phyloP scores from a whole-genome alignment of 192 early-diverging fungal species.

The Lobosporangium transversale region DNA sequence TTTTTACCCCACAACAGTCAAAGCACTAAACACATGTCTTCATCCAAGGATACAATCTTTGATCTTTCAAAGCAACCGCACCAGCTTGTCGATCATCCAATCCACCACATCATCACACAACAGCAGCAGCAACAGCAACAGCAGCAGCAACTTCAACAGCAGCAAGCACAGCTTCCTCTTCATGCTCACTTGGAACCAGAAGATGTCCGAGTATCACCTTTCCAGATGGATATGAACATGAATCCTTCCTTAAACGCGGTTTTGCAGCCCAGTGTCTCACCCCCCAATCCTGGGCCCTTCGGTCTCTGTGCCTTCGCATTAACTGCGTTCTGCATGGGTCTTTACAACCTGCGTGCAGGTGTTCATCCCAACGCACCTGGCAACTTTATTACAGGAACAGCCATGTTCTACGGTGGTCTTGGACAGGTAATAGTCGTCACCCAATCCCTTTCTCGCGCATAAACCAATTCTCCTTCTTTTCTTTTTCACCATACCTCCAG shows the following conservation, averaged over 20 bases:
- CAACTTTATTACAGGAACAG: slow-evolving; percentile 44
- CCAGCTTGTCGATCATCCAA: slow-evolving; percentile 34
- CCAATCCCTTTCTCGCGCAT: too few relatives aligned
- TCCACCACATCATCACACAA: slow-evolving; percentile 17
- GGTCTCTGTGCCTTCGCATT: slow-evolving; percentile 51
- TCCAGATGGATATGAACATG: slow-evolving; percentile 44
- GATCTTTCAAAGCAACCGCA: slow-evolving; percentile 24
- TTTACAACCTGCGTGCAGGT: slow-evolving; percentile 41
- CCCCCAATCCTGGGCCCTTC: slow-evolving; percentile 40
- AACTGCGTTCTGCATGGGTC: slow-evolving; percentile 48
- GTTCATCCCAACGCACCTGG: slow-evolving; percentile 20
- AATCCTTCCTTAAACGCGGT: slow-evolving; percentile 25
- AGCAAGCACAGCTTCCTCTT: slow-evolving; percentile 32
- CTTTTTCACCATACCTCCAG: too few relatives aligned
- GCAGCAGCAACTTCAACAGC: slow-evolving; percentile 22
- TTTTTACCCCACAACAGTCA: slow-evolving; percentile 9
- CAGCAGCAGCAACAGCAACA: slow-evolving; percentile 20
- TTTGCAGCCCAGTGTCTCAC: slow-evolving; percentile 19
- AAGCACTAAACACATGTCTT: slow-evolving; percentile 53
- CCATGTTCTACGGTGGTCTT: slow-evolving; percentile 42
- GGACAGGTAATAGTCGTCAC: slow-evolving; percentile 48
- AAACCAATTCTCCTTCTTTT: background rate
- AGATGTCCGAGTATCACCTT: slow-evolving; percentile 37
- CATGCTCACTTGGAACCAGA: slow-evolving; percentile 38
- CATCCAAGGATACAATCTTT: slow-evolving; percentile 23